Evolutionary conservation across 768 basidiomycete species (phyloP).

Genomic region (Boletellus sp.): DNA sequence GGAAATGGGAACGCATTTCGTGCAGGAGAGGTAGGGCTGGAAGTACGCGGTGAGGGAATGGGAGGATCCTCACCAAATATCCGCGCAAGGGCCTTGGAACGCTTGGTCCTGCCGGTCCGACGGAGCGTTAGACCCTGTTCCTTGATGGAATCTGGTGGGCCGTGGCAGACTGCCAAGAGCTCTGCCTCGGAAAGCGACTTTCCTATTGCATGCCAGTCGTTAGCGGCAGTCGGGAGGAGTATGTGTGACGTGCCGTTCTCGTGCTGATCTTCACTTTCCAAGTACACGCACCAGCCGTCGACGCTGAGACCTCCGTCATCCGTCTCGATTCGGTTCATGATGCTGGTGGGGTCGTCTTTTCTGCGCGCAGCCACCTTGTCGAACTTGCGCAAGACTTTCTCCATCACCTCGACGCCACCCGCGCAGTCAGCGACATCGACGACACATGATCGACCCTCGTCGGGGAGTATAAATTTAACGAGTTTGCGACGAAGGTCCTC

Average conservation of each 20-base stretch:
- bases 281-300: constrained; percentile 86
- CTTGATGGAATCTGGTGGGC: constrained; percentile 71
- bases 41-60: constrained; percentile 16
- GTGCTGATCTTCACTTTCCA: constrained; percentile 55
- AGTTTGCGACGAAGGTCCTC: constrained; percentile 81
- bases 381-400: constrained; percentile 87
- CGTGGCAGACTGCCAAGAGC: constrained; percentile 78
- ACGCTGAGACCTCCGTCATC: constrained; percentile 76
- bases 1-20: constrained; percentile 14
- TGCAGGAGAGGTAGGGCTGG: constrained; percentile 36
- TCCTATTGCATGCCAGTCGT: constrained; percentile 36
- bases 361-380: constrained; percentile 53
- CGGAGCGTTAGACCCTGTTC: constrained; percentile 78
- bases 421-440: constrained; percentile 80
- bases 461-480: constrained; percentile 85
- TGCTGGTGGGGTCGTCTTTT: constrained; percentile 41
- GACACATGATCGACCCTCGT: constrained; percentile 72
- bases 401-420: constrained; percentile 82
- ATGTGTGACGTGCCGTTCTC: constrained; percentile 38
- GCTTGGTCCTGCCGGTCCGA: constrained; percentile 42
- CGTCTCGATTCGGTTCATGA: constrained; percentile 54
- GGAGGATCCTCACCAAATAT: constrained; percentile 49
- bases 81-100: constrained; percentile 39
- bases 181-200: constrained; percentile 78
- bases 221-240: neutral